Conservation (phyloP, 1,284 basidiomycete genomes). For the Tranzscheliella williamsii region DNA sequence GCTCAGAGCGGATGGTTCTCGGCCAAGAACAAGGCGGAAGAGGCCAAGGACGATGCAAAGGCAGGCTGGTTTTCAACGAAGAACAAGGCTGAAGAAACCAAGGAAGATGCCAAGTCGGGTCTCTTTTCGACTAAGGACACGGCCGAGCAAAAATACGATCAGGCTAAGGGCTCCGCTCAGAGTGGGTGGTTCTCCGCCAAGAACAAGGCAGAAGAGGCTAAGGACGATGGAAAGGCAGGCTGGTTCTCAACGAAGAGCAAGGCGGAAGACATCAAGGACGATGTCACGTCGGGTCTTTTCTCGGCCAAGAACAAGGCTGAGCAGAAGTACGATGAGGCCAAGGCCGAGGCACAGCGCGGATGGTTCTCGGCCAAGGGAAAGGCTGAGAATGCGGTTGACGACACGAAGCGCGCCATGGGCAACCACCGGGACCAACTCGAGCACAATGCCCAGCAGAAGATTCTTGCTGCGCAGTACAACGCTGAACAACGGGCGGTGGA, state of each 20-base stretch:
- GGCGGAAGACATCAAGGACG: slow-evolving; percentile 15
- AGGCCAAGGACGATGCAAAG: slow-evolving; percentile 4
- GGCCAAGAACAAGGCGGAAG: slow-evolving; percentile 14
- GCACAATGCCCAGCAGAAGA: slow-evolving; percentile 39
- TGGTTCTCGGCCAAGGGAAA: slow-evolving; percentile 37
- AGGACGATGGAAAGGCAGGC: slow-evolving; percentile 9
- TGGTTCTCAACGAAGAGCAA: slow-evolving; percentile 29
- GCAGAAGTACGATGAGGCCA: slow-evolving; percentile 18
- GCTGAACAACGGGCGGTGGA: slow-evolving; percentile 30
- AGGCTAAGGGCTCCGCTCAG: slow-evolving; percentile 3
- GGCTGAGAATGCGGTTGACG: slow-evolving; percentile 19
- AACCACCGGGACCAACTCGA: slow-evolving; percentile 22
- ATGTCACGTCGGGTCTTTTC: slow-evolving; percentile 21
- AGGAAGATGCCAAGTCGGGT: slow-evolving; percentile 8
- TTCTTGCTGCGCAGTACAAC: slow-evolving; percentile 40
- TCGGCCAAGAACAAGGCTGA: slow-evolving; percentile 20
- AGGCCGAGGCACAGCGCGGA: slow-evolving; percentile 24
- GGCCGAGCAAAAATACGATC: background rate
- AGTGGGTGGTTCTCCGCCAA: slow-evolving; percentile 16
- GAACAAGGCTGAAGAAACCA: slow-evolving; percentile 2
- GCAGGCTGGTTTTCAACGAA: slow-evolving; percentile 1
- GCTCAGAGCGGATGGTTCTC: slow-evolving; percentile 20
- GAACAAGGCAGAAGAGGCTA: slow-evolving; percentile 19
- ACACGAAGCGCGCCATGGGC: slow-evolving; percentile 3
- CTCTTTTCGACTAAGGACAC: slow-evolving; percentile 10